Conservation (phyloP, 2,329 filamentous ascomycete genomes). For the Pseudogymnoascus sp. region DNA sequence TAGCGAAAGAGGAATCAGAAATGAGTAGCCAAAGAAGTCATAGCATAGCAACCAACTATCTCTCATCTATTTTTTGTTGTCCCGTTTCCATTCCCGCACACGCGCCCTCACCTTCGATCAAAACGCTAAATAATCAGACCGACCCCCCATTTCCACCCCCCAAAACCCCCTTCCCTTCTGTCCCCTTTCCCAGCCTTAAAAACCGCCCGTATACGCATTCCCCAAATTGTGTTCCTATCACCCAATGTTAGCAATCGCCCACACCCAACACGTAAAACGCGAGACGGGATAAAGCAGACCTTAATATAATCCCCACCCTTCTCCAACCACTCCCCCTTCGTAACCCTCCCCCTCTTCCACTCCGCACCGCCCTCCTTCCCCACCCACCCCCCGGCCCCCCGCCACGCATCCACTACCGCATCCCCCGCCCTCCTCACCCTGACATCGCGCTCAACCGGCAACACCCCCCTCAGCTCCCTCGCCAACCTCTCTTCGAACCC, state of each 20-base stretch:
- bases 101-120: neutral
- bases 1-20: neutral
- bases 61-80: neutral
- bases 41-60: neutral
- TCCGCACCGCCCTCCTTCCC: constrained; percentile 38
- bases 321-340: constrained; percentile 76
- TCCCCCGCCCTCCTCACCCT: constrained; percentile 65
- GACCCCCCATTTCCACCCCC: neutral
- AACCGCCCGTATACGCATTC: constrained; percentile 40
- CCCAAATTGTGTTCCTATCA: constrained; percentile 57
- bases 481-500: constrained; percentile 78
- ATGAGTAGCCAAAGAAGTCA: neutral
- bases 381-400: constrained; percentile 82
- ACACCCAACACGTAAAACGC: neutral
- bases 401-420: constrained; percentile 83
- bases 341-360: constrained; percentile 59
- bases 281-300: constrained; percentile 31
- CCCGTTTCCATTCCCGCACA: neutral
- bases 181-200: neutral
- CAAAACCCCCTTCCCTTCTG: neutral
- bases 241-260: constrained; percentile 3
- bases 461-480: constrained; percentile 60
- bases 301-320: constrained; percentile 93
- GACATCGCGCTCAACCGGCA: constrained; percentile 63
- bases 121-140: neutral